Base-by-base conservation (phyloP, 2,329 filamentous ascomycete species). In the Teratosphaeria pseudoeucalypti region DNA sequence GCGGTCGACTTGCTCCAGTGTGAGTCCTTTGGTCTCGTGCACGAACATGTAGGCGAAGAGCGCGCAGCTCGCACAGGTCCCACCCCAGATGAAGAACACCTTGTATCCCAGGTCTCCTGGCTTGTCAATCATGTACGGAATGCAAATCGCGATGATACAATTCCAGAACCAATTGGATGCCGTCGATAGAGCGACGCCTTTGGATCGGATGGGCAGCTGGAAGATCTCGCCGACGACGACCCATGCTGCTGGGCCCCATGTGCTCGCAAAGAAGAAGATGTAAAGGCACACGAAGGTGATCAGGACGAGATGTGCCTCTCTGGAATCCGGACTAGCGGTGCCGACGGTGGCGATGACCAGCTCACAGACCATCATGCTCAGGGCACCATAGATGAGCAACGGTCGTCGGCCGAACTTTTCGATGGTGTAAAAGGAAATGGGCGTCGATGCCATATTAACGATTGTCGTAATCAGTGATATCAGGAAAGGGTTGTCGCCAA, bases 221-320 rank as follows among this genome's bases (percentile, higher is more conserved):
- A 88, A 95, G 75, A 94, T 88, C 79, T 96, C 91, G 72, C 90
- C 90, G 69, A 94, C 91, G 19, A 71, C 66, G 9, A 73, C 70
- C 82, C 81, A 84, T 11, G 80, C 81, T 27, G 79, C 85, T 2
- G 90, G 89, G 57, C 90, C 90, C 90, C 90, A 95, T 62, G 90
- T 95, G 58, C 83, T 85, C 55, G 90, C 90, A 73, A 95, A 96
- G 81, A 87, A 92, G 81, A 89, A 91, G 79, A 96, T 90, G 82
- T 92, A 94, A 76, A 95, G 85, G 77, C 87, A 89, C 70, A 94
- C 92, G 77, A 95, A 94, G 61, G 88, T 84, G 65, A 95, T 90
- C 79, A 92, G 70, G 59, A 66, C 65, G 58, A 72, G 71, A 58
- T 71, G 71, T 12, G 86, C 85, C 2, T 77, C 64, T 58, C 80